Base-by-base conservation (phyloP, 2,329 filamentous ascomycete species). In the Phialophora expanda region DNA sequence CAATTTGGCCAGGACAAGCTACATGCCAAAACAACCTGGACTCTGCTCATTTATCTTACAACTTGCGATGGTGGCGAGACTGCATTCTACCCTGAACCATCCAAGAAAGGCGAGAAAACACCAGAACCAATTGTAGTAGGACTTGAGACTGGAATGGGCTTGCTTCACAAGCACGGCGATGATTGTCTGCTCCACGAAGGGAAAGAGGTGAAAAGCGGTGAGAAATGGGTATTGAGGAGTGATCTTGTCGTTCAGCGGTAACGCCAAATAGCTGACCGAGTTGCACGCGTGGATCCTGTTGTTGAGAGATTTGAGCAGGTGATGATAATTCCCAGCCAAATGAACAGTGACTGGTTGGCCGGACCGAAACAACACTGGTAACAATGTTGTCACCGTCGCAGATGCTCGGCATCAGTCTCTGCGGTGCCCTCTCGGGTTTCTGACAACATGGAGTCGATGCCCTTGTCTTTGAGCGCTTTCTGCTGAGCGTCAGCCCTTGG, bases 101-200 rank as follows among this genome's bases (percentile, higher is more conserved):
- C 81, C 83, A 79, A 61, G 79, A 78, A 68, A 76, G 76, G 69
- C 76, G 78, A 64, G 72, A 75, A 70, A 68, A 76, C 77, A 14
- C 71, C 75, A 61, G 76, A 76, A 41, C 90, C 90, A 20, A 85
- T 96, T 58, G 84, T 87, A 1, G 87, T 96, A 6, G 84, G 84
- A 0, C 86, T 91, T 11, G 91, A 96, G 76, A 89, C 89, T n/a
- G 94, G 94, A 1, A 90, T 94, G 84, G 85, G 92, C 38, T 82
- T 97, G 30, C 81, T 97, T 66, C 94, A 97, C 78, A 91, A 91
- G 69, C 94, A 97, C 78, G 93, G 94, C 0, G 86, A 92, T 70
- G 90, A 94, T 69, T 97, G 94, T 78, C 86, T 97, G 81, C 79
- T 97, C 74, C 93, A 97, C 77, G 93, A 97, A 78, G 93, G 93